Base-by-base conservation (phyloP, 805 yeast species). In the Pichia scutulata region DNA sequence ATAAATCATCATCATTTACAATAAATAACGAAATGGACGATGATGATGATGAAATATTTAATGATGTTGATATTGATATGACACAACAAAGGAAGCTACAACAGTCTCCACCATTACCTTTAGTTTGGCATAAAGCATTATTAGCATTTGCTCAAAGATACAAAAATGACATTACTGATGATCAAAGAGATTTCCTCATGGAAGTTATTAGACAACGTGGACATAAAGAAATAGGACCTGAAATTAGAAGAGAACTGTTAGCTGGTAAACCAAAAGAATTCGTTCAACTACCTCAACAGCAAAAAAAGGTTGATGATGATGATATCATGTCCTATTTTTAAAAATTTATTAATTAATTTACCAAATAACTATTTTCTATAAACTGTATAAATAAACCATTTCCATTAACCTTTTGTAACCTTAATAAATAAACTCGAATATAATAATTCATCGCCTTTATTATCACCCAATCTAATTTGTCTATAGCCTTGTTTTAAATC, bases 111-210 rank as follows among this genome's bases (percentile, higher is more conserved):
- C 78, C 77, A 46, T 75, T 93, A 63, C 98, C 99, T 8, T 86
- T 93, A 18, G 92, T 92, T 37, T 93, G 99, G 98, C 98, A 95
- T 67, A 95, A 92, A 67, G 92, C 97, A 2, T 86, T 93, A 63
- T 74, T 93, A 51, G 84, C 93, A 2, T 93, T 93, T 72, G 96
- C 97, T 36, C 97, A 90, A 71, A 78, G 97, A 56, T 93, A 93
- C 66, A 93, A 92, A 68, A 92, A 93, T 64, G 99, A 93, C 73
- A 88, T 93, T 52, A 93, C 99, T n/a, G 96, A 89, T 60, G 99
- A 93, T 65, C 99, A 93, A 74, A 79, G 97, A 65, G 99, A 93
- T 60, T 89, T 92, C 68, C 72, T 93, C 53, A 70, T 93, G 64
- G 97, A 92, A 60, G 90, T 96, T 5, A 80, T 89, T 19, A 84